phyloP scores from a whole-genome alignment of 768 basidiomycete genomes.

The Tricholoma furcatifolium region DNA sequence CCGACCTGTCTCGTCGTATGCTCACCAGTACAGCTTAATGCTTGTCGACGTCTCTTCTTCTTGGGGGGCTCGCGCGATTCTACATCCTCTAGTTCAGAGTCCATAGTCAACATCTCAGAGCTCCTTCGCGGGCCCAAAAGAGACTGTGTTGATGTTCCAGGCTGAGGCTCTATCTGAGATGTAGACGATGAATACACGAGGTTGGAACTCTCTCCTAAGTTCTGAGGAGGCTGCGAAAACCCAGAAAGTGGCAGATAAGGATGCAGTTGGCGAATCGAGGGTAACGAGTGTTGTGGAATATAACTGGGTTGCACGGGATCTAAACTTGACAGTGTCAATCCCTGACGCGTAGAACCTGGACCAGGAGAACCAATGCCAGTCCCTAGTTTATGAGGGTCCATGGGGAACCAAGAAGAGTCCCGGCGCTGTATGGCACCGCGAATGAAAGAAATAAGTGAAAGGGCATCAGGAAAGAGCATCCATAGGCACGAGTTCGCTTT shows the following conservation, averaged over 20 bases:
- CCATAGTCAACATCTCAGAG: conserved; percentile 35
- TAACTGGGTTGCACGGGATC: conserved; percentile 20
- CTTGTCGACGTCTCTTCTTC: conserved; percentile 82
- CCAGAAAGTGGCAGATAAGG: conserved; percentile 60
- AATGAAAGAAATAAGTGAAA: conserved; percentile 6
- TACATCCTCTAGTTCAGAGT: conserved; percentile 59
- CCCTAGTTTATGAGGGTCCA: conserved; percentile 15
- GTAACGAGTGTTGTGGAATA: conserved; percentile 42
- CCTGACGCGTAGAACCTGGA: conserved; percentile 23
- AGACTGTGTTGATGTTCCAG: conserved; percentile 24
- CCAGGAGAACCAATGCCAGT: conserved; percentile 13
- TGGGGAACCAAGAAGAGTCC: conserved; percentile 3
- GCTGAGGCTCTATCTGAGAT: conserved; percentile 19
- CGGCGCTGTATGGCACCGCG: conserved; percentile 4
- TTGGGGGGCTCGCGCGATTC: conserved; percentile 60
- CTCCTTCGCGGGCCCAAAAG: conserved; percentile 26
- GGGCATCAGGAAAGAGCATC: conserved; percentile 14
- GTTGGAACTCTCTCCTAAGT: conserved; percentile 16
- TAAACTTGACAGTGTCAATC: conserved; percentile 19
- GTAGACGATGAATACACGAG: conserved; percentile 25
- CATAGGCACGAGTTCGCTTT: conserved; percentile 24
- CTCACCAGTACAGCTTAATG: conserved; percentile 82
- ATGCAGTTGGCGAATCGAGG: conserved; percentile 69
- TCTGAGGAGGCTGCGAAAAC: conserved; percentile 24
- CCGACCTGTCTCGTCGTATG: conserved; percentile 22